Conservation (phyloP, 306 rosid species). For the Calophaca sinica region DNA sequence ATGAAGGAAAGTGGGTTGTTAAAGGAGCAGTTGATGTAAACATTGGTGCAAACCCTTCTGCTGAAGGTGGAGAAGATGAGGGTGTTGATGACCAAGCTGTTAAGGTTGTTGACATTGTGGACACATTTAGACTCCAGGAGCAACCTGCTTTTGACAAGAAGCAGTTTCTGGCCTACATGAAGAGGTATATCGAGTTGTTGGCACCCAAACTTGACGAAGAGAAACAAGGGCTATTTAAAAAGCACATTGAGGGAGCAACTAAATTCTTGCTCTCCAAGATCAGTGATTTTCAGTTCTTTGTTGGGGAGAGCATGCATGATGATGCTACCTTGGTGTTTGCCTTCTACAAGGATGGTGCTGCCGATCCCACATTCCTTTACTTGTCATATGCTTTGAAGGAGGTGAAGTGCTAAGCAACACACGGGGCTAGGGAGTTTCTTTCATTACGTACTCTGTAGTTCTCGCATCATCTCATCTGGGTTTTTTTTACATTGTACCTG, state of each 20-base stretch:
- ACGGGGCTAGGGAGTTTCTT: constrained; percentile 30
- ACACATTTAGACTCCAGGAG: constrained; percentile 60
- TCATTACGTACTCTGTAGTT: constrained; percentile 37
- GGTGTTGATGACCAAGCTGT: constrained; percentile 78
- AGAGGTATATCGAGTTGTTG: constrained; percentile 70
- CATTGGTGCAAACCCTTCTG: constrained; percentile 95
- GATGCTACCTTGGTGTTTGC: constrained; percentile 70
- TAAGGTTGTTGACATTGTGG: constrained; percentile 54
- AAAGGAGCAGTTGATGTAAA: constrained; percentile 77
- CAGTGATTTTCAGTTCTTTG: constrained; percentile 76
- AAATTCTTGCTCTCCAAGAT: constrained; percentile 71
- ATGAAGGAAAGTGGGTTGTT: constrained; percentile 97
- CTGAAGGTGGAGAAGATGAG: constrained; percentile 79
- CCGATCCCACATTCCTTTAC: constrained; percentile 78
- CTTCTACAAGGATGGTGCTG: constrained; percentile 83
- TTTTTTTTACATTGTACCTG: neutral
- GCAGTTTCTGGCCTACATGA: constrained; percentile 60
- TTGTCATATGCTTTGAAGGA: constrained; percentile 71
- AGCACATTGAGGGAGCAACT: constrained; percentile 73
- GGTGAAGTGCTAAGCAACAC: constrained; percentile 62
- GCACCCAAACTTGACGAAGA: constrained; percentile 63
- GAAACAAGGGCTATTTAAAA: constrained; percentile 61
- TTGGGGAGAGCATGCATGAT: constrained; percentile 85
- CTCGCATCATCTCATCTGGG: constrained; percentile 31
- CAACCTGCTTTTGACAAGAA: constrained; percentile 84